Conservation (phyloP, 306 rosid species). For the Hippophae gyantsensis region DNA sequence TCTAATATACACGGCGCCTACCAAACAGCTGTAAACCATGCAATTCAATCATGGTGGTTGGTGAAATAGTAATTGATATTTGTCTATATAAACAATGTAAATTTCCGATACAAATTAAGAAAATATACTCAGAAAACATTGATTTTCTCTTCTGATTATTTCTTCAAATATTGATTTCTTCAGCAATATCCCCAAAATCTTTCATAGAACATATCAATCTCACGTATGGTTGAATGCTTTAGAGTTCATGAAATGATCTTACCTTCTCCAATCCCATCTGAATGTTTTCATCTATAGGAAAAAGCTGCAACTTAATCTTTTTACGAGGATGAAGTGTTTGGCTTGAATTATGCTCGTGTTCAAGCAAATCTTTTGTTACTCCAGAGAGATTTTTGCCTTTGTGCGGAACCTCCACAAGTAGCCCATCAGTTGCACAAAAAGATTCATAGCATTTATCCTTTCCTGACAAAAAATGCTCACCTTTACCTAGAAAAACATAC, state of each 20-base stretch:
- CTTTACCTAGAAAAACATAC: constrained; percentile 18
- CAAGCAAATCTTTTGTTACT: constrained; percentile 15
- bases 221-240: constrained; percentile 18
- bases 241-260: constrained; percentile 8
- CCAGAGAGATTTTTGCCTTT: constrained; percentile 14
- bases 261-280: constrained; percentile 70
- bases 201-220: background rate
- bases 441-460: constrained; percentile 20
- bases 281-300: constrained; percentile 58
- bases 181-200: constrained; percentile 1
- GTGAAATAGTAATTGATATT: no score
- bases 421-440: constrained; percentile 20
- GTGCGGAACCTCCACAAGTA: constrained; percentile 6
- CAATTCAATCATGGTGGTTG: no score
- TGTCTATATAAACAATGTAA: no score
- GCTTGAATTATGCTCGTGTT: constrained; percentile 20
- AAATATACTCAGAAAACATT: no score
- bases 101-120: no score
- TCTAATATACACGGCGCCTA: no score
- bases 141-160: no score
- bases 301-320: constrained; percentile 74
- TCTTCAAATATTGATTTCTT: no score
- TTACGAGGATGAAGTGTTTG: constrained; percentile 33
- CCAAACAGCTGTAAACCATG: no score
- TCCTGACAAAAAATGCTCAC: constrained; percentile 22